phyloP scores from a whole-genome alignment of 768 basidiomycete species.

The Tylopilus felleus region DNA sequence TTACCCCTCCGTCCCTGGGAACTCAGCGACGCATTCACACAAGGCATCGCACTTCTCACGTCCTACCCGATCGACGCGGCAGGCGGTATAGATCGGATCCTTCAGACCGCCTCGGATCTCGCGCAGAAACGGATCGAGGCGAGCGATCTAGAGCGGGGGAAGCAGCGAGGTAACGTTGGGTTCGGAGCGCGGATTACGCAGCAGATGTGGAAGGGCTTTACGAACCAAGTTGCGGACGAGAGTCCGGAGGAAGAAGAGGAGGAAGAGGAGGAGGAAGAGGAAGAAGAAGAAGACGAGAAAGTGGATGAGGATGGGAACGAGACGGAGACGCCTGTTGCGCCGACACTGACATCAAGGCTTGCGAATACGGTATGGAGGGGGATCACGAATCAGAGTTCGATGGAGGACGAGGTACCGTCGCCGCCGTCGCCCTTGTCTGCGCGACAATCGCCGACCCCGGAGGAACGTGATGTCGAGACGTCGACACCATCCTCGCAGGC shows the following conservation, averaged over 20 bases:
- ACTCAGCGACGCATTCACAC: conserved; percentile 60
- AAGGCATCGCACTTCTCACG: conserved; percentile 63
- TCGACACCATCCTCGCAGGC: conserved; percentile 29
- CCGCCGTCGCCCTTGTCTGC: conserved; percentile 36
- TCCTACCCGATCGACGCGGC: conserved; percentile 60
- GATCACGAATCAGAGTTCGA: conserved; percentile 69
- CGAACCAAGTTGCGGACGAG: conserved; percentile 45
- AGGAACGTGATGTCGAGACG: conserved; percentile 15
- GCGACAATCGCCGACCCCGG: conserved; percentile 26
- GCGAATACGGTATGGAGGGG: conserved; percentile 72
- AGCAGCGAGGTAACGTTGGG: conserved; percentile 36
- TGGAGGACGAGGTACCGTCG: conserved; percentile 55
- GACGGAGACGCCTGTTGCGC: conserved; percentile 38
- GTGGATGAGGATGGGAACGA: conserved; percentile 38
- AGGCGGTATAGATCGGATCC: conserved; percentile 67
- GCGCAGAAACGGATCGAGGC: conserved; percentile 46
- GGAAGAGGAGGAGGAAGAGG: conserved; percentile 37
- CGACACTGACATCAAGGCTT: conserved; percentile 49
- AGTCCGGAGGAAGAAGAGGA: conserved; percentile 28
- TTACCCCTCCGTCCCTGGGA: conserved; percentile 49
- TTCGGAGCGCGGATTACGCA: conserved; percentile 56
- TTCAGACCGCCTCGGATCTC: conserved; percentile 68
- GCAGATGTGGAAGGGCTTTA: conserved; percentile 67
- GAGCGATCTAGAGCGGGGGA: conserved; percentile 22
- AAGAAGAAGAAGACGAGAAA: conserved; percentile 24